A percentile compares a stretch with the other conserved stretches of the same genome.
These are phyloP conservation scores for Cyclotella cryptica DNA, from an alignment of 108 stramenopile species.

Conservation along the genomic window DNA sequence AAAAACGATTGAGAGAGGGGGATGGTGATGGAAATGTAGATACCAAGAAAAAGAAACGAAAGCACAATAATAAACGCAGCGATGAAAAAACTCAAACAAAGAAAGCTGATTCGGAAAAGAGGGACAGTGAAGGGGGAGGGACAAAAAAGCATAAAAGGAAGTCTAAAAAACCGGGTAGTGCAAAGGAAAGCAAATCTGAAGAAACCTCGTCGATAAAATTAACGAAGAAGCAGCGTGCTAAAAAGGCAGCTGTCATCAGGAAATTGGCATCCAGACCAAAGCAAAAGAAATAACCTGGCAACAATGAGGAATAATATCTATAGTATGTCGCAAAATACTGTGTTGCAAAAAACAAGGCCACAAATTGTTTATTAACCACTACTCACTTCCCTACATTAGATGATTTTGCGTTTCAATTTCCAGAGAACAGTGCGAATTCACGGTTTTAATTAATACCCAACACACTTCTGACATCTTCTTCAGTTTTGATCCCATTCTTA, in stretches of 20 bases:
- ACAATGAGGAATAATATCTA: not conserved
- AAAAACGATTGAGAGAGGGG: constrained; percentile 27
- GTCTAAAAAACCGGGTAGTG: not conserved
- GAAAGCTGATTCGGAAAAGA: not conserved
- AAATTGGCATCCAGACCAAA: constrained; percentile 16
- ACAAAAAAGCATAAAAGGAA: not conserved
- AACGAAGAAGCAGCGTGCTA: constrained; percentile 43
- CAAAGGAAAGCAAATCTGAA: constrained; percentile 2
- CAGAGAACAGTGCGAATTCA: not conserved
- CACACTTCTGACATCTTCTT: constrained; percentile 67
- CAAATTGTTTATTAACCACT: too few species aligned
- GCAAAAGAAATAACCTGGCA: constrained; percentile 1
- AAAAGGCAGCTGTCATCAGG: constrained; percentile 43
- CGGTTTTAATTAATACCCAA: constrained; percentile 53
- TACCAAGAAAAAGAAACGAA: constrained; percentile 14
- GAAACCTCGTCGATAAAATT: constrained; percentile 24
- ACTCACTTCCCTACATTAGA: too few species aligned
- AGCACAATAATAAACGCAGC: constrained; percentile 6
- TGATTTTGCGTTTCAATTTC: not conserved
- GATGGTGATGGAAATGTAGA: not conserved
- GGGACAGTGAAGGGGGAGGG: not conserved
- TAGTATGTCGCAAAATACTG: not conserved
- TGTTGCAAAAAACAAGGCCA: not conserved
- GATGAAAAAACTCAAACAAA: not conserved
- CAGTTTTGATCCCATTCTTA: constrained; percentile 66